Base-by-base conservation (phyloP, 805 yeast genomes). In the Yarrowia porcina region DNA sequence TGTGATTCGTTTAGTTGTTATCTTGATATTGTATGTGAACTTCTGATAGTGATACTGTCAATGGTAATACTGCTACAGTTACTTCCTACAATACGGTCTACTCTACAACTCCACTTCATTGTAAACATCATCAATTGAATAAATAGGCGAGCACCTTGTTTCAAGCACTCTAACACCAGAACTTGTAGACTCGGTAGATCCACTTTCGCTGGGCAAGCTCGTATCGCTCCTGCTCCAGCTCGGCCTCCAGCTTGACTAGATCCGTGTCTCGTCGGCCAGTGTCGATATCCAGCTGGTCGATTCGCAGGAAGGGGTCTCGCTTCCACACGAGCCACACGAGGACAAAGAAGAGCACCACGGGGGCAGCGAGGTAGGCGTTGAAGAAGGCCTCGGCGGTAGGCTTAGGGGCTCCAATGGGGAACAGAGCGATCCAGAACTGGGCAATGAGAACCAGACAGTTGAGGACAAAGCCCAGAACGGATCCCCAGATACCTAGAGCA, bases 381-480 rank as follows among this genome's bases (percentile, higher is more conserved):
- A 83, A 82, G 72, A 83, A 83, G 45, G 47, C 65, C 27, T 65
- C 42, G 12, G 76, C 74, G 61, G 69, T 64, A 20, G 77, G 75
- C 20, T 65, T 52, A 20, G 60, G 70, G 15, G 75, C 83, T 7
- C 84, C 83, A 49, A 85, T 70, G 64, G 94, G 94, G 78, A 77
- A 87, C 45, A 86, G 72, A 11, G 91, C 89, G 63, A 85, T 79
- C 88, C 90, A 89, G 77, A 89, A 86, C 76, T 91, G 83, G n/a
- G 88, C 87, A 60, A 80, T 74, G 65, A 89, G 76, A 66, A 88
- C 84, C 61, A 85, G 70, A 21, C 80, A 30, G 72, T 83, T 84
- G 70, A 88, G 74, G 15, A 74, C 61, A n/a, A 81, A 68, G 57
- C 91, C 91, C 71, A 81, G 81, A 64, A 71, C 74, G 0, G 93